Evolutionary conservation across 805 yeast species (phyloP).

Genomic region (Grigorovia jiainica): DNA sequence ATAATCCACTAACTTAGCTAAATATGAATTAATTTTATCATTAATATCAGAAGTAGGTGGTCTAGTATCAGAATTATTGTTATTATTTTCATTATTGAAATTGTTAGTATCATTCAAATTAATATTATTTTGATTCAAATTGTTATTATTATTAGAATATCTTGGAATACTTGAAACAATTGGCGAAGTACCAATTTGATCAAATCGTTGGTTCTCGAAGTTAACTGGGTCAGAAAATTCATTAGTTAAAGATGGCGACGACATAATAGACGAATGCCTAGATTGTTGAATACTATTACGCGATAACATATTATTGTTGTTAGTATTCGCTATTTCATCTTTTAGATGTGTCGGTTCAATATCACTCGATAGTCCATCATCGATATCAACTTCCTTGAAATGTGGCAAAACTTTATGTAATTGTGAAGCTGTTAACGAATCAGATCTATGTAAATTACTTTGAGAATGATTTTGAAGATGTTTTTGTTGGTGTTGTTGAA

Average conservation of each 20-base stretch:
- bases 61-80: slow-evolving; percentile 7
- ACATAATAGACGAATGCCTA: slow-evolving; percentile 5
- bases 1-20: slow-evolving; percentile 26
- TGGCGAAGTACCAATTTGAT: slow-evolving; percentile 26
- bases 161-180: slow-evolving; percentile 24
- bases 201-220: slow-evolving; percentile 23
- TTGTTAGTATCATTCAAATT: not conserved
- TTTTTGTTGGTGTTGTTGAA: not conserved
- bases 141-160: slow-evolving; percentile 6
- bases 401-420: slow-evolving; percentile 7
- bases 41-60: slow-evolving; percentile 25
- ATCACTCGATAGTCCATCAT: slow-evolving; percentile 31
- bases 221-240: slow-evolving; percentile 27
- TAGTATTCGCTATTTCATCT: not conserved
- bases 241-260: slow-evolving; percentile 25
- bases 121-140: not conserved
- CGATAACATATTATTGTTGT: not conserved
- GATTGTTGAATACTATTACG: not conserved
- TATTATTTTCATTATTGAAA: not conserved
- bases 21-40: slow-evolving; percentile 25
- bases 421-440: slow-evolving; percentile 2
- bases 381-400: slow-evolving; percentile 27
- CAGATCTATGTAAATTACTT: not conserved
- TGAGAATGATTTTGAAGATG: not conserved
- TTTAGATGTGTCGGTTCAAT: slow-evolving; percentile 19